phyloP scores from a whole-genome alignment of 768 basidiomycete species.

The Tylopilus subfusipes region DNA sequence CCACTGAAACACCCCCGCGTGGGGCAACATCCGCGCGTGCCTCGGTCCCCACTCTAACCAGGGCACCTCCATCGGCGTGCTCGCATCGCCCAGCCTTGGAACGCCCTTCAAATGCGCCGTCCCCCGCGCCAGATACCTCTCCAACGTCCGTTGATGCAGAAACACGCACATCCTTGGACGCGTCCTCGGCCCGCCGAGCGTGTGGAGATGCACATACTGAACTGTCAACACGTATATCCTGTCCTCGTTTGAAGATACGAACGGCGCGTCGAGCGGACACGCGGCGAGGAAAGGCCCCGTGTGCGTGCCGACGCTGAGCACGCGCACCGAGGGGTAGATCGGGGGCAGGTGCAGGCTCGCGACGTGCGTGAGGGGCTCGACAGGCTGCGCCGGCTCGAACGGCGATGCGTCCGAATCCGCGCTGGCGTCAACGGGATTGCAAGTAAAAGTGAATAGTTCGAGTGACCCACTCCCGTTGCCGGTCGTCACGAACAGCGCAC shows the following conservation, averaged over 20 bases:
- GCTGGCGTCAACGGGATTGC: neutral
- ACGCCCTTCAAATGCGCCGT: neutral
- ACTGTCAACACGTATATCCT: conserved; percentile 23
- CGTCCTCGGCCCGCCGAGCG: neutral
- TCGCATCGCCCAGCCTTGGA: neutral
- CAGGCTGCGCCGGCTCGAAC: neutral
- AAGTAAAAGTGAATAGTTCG: conserved; percentile 40
- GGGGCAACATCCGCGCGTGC: conserved; percentile 33
- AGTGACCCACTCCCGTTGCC: conserved; percentile 35
- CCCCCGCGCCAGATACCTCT: conserved; percentile 13
- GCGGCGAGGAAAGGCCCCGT: conserved; percentile 33
- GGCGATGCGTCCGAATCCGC: neutral
- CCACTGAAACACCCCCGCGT: conserved; percentile 36
- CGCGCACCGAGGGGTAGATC: conserved; percentile 1
- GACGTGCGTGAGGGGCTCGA: conserved; percentile 15
- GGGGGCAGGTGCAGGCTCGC: conserved; percentile 17
- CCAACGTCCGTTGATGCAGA: conserved; percentile 32
- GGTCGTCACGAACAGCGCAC: conserved; percentile 43
- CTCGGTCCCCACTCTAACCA: conserved; percentile 42
- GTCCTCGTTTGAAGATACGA: conserved; percentile 26
- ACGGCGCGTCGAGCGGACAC: conserved; percentile 21
- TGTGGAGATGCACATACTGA: conserved; percentile 16
- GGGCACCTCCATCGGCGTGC: conserved; percentile 6
- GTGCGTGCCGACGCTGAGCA: conserved; percentile 28
- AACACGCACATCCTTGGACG: conserved; percentile 26